Evolutionary conservation across 768 basidiomycete species (phyloP), one percentile per base, ranked within the genome.

Genomic region (Russula emetica): DNA sequence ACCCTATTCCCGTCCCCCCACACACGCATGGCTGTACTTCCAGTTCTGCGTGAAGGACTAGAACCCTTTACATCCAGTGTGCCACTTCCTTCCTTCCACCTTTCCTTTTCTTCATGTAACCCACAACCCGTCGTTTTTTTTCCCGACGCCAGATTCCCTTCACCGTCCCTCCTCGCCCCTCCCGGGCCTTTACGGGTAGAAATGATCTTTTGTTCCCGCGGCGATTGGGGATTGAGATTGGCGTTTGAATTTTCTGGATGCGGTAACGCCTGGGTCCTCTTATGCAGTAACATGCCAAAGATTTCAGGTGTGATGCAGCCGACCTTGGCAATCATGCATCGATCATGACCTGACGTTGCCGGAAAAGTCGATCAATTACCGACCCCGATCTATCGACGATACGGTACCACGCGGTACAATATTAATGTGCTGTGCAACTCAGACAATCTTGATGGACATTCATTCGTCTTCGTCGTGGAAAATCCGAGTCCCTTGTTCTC

Each of bases 141-240:
- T 10, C 18, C 10, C 6, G 22, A 47, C 45, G 9, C 34, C 18
- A 9, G 22, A 11, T n/a, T 3, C 22, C 10, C 20, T 22, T 18
- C 14, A 40, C 10, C n/a, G n/a, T n/a, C n/a, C 11, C 45, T n/a
- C 45, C n/a, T 1, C n/a, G 11, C n/a, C 4, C 44, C 44, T 22
- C n/a, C n/a, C n/a, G n/a, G n/a, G n/a, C n/a, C n/a, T 1, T 47
- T 47, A 13, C 45, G 45, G 13, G 22, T 13, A 11, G 10, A 47
- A n/a, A 22, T 22, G 9, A 11, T 11, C 3, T 47, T 47, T 47
- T 47, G 45, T 22, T 47, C 22, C 45, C 45, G 45, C 45, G 45
- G 45, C 45, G 58, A 59, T 59, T 51, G 36, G 14, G 8, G 26
- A 40, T 10, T 40, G 38, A 50, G 58, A 51, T 51, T 30, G 49